phyloP scores from a whole-genome alignment of 2,329 filamentous ascomycete genomes.

The Colletotrichum sp. region DNA sequence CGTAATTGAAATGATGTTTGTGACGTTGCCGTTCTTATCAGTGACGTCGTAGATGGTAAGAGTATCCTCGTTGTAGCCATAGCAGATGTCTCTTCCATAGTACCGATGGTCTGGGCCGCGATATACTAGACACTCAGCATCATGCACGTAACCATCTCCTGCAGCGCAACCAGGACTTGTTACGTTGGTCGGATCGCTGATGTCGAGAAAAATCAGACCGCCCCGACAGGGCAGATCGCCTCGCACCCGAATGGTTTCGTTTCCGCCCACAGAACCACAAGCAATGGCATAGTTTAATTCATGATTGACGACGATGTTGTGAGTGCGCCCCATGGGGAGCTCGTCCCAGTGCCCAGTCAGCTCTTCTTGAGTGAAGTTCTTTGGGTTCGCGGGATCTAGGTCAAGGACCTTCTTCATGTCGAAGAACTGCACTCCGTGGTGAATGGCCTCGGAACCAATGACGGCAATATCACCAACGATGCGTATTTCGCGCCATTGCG shows the following conservation, averaged over 20 bases:
- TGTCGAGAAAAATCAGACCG: slow-evolving; percentile 64
- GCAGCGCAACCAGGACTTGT: slow-evolving; percentile 57
- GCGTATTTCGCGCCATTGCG: slow-evolving; percentile 58
- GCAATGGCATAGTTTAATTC: slow-evolving; percentile 49
- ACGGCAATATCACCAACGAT: slow-evolving; percentile 39
- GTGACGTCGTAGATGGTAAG: slow-evolving; percentile 57
- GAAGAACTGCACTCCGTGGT: slow-evolving; percentile 66
- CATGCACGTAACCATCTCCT: slow-evolving; percentile 63
- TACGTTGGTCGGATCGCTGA: slow-evolving; percentile 56
- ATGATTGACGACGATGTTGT: slow-evolving; percentile 56
- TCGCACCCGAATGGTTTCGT: slow-evolving; percentile 24
- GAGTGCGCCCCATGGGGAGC: slow-evolving; percentile 40
- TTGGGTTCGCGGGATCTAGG: slow-evolving; percentile 45
- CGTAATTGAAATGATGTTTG: slow-evolving; percentile 52
- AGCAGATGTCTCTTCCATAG: slow-evolving; percentile 55
- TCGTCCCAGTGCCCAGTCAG: slow-evolving; percentile 44
- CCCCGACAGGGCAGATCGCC: slow-evolving; percentile 43
- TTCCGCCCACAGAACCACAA: slow-evolving; percentile 39
- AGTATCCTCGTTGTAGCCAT: slow-evolving; percentile 58
- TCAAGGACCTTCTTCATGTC: slow-evolving; percentile 63
- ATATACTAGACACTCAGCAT: slow-evolving; percentile 64
- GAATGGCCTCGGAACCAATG: slow-evolving; percentile 43
- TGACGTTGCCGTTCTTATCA: slow-evolving; percentile 45
- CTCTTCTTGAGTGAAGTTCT: slow-evolving; percentile 46
- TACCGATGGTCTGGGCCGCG: slow-evolving; percentile 52